These are phyloP conservation scores for Dipodascopsis uninucleata DNA, from an alignment of 805 yeast species.

Conservation along the genomic window DNA sequence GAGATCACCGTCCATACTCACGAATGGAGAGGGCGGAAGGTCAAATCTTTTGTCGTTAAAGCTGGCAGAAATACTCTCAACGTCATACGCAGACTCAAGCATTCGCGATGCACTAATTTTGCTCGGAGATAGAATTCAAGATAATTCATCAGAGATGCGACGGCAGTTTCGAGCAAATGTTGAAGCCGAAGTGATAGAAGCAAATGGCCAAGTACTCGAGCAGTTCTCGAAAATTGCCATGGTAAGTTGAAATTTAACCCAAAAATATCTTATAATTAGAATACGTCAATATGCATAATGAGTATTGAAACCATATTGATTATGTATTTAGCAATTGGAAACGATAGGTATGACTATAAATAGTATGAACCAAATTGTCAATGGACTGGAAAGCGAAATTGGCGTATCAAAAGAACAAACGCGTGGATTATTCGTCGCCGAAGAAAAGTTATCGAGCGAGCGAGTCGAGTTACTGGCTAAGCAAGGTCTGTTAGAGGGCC, in stretches of 20 bases:
- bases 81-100: constrained; percentile 36
- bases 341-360: constrained; percentile 26
- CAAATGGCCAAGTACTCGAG: constrained; percentile 33
- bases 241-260: constrained; percentile 3
- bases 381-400: constrained; percentile 25
- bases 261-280: neutral
- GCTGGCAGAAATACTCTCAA: constrained; percentile 32
- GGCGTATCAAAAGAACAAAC: constrained; percentile 20
- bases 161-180: constrained; percentile 35
- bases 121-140: constrained; percentile 32
- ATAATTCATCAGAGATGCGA: constrained; percentile 36
- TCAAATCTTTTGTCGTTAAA: constrained; percentile 24
- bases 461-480: constrained; percentile 28
- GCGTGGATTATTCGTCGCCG: constrained; percentile 27
- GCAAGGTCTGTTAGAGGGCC: constrained; percentile 33
- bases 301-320: no score
- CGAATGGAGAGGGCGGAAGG: no score
- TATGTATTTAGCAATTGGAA: constrained; percentile 30
- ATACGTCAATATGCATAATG: constrained; percentile 8
- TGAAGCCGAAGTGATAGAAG: constrained; percentile 37
- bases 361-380: constrained; percentile 31
- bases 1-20: no score
- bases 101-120: constrained; percentile 34
- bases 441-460: constrained; percentile 24
- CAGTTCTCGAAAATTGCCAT: constrained; percentile 37